Conservation (phyloP, 31 red algal genomes). For the Bonnemaisonia californica region DNA sequence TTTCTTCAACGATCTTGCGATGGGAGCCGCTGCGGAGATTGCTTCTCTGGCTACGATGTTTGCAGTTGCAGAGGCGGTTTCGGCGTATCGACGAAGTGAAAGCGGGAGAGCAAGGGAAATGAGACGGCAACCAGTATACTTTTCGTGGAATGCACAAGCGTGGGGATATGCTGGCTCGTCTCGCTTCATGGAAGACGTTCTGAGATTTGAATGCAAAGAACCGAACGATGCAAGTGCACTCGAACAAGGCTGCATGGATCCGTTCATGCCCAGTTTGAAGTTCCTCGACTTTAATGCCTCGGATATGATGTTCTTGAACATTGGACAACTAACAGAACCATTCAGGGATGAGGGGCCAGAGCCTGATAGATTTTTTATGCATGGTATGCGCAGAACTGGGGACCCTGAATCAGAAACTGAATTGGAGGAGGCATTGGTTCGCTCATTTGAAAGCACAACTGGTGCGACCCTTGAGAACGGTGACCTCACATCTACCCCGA, state of each 20-base stretch:
- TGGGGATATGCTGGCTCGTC: slow-evolving; percentile 79
- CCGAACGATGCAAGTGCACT: slow-evolving; percentile 6
- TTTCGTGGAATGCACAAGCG: slow-evolving; percentile 60
- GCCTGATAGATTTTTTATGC: not conserved
- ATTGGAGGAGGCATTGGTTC: not conserved
- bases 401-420: not conserved
- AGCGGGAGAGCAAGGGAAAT: not conserved
- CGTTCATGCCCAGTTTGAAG: slow-evolving; percentile 64
- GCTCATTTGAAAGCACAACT: not conserved
- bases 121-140: slow-evolving; percentile 60
- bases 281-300: slow-evolving; percentile 51
- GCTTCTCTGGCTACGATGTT: slow-evolving; percentile 64
- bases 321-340: slow-evolving; percentile 37
- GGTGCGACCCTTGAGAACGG: not conserved
- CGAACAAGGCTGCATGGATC: slow-evolving; percentile 48
- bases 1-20: slow-evolving; percentile 67
- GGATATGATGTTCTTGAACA: slow-evolving; percentile 38
- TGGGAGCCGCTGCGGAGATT: slow-evolving; percentile 75
- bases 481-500: slow-evolving; percentile 16
- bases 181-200: slow-evolving; percentile 69
- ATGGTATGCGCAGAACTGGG: not conserved
- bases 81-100: slow-evolving; percentile 17
- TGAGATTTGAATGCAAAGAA: slow-evolving; percentile 54
- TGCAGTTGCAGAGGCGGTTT: slow-evolving; percentile 70
- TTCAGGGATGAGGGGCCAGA: not conserved